phyloP scores from a whole-genome alignment of 176 grass and related monocot species.

The Puya raimondii region DNA sequence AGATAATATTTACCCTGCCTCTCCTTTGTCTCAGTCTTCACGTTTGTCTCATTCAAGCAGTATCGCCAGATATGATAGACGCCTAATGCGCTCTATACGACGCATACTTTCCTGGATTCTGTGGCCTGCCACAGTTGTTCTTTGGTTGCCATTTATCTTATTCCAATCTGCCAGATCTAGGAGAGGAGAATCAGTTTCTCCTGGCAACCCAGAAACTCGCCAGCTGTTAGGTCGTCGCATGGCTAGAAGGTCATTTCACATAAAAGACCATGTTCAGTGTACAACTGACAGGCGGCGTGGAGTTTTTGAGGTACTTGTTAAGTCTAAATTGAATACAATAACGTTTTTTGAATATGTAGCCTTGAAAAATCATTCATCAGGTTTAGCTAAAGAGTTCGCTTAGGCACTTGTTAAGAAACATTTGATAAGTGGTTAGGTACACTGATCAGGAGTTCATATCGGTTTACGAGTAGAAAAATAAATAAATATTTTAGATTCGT shows the following conservation, averaged over 20 bases:
- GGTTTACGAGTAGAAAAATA: no score
- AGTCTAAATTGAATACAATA: not conserved
- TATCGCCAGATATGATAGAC: slow-evolving; percentile 55
- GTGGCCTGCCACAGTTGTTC: slow-evolving; percentile 54
- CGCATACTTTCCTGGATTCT: slow-evolving; percentile 72
- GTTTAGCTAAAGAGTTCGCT: no score
- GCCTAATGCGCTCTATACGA: slow-evolving; percentile 45
- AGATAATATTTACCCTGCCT: slow-evolving; percentile 42
- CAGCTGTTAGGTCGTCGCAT: slow-evolving; percentile 21
- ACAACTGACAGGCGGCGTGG: slow-evolving; percentile 85
- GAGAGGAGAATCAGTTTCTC: slow-evolving; percentile 23
- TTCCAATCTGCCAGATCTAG: slow-evolving; percentile 47
- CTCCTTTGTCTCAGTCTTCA: slow-evolving; percentile 77
- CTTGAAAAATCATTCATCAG: no score
- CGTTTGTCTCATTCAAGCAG: slow-evolving; percentile 61
- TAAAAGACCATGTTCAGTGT: slow-evolving; percentile 68
- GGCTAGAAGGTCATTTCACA: slow-evolving; percentile 36
- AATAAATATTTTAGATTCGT: no score
- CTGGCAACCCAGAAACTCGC: slow-evolving; percentile 23
- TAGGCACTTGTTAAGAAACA: no score
- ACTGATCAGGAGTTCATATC: no score
- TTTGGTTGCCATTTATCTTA: slow-evolving; percentile 47
- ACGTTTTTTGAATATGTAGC: no score
- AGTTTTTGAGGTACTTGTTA: slow-evolving; percentile 69
- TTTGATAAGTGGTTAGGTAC: no score